Conservation (phyloP, 352 stramenopile species). For the Phytophthora ohioensis region DNA sequence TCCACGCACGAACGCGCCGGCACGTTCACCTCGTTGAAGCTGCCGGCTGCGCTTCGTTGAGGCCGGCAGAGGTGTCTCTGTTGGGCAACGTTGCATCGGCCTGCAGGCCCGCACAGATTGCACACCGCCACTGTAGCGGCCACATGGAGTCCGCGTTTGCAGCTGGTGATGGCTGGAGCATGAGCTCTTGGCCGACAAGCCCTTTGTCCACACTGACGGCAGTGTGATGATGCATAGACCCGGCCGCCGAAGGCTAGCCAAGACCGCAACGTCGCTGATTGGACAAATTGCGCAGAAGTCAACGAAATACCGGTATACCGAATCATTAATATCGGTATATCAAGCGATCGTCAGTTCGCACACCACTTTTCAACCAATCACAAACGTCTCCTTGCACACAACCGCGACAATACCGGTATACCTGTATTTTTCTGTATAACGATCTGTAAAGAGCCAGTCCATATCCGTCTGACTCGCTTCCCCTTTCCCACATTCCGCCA, state of each 20-base stretch:
- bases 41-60: slow-evolving; percentile 8
- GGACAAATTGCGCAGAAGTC: no score
- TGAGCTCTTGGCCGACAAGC: slow-evolving; percentile 14
- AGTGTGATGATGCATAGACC: background rate
- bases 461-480: slow-evolving; percentile 31
- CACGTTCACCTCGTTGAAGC: slow-evolving; percentile 1
- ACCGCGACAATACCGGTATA: background rate
- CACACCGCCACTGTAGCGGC: slow-evolving; percentile 1
- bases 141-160: slow-evolving; percentile 19
- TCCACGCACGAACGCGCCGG: slow-evolving; percentile 4
- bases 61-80: background rate
- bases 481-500: slow-evolving; percentile 35
- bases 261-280: background rate
- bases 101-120: slow-evolving; percentile 1
- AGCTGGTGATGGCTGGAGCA: slow-evolving; percentile 9
- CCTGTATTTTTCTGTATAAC: no score
- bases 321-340: no score
- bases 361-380: no score
- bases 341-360: background rate
- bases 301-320: no score
- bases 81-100: background rate
- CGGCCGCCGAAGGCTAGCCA: slow-evolving; percentile 2
- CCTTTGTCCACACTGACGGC: slow-evolving; percentile 1
- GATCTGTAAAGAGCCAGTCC: slow-evolving; percentile 35
- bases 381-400: background rate